Base-by-base conservation (phyloP, 768 basidiomycete genomes). In the Vishniacozyma victoriae region DNA sequence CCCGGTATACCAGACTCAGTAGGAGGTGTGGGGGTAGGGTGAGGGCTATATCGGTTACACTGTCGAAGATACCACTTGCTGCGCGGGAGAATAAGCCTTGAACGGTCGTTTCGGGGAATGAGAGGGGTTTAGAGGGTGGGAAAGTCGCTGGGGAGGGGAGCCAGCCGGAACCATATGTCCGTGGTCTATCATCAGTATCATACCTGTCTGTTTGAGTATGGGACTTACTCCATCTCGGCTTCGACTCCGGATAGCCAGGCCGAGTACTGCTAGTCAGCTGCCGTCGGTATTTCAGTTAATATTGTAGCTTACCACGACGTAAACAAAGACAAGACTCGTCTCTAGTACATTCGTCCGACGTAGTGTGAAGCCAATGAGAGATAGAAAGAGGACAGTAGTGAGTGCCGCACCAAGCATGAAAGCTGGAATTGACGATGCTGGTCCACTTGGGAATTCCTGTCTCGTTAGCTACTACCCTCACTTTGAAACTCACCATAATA, bases 281-380 rank as follows among this genome's bases (percentile, higher is more conserved):
- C n/a, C n/a, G n/a, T n/a, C 22, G 9, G 26, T 20, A 29, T 29
- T 5, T 19, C 16, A 5, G 12, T 44, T 27, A 18, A 23, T 11
- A 25, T 11, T 20, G 41, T 25, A 9, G 56, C 63, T 31, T 38
- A 65, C 63, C 5, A 88, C 87, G 35, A 95, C 79, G 69, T 92
- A 88, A 22, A 92, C 76, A 3, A 87, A 84, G 22, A 96, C 80
- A 40, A 86, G 82, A 2, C 86, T 83, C 3, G 89, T 89, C 71
- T 96, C 92, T 46, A 95, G 84, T 41, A 93, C 85, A 62, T 93
- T 93, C 35, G 91, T 93, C 43, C 87, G 79, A 46, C 88, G 81
- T 54, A 91, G 71, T 6, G 81, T 82, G 71, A 96, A 92, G 5
- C 92, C 92, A 55, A 96, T 93, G 58, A 86, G 77, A 1, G 90